Evolutionary conservation across 345 rosid species (phyloP).

Genomic region (Barbarea vulgaris): DNA sequence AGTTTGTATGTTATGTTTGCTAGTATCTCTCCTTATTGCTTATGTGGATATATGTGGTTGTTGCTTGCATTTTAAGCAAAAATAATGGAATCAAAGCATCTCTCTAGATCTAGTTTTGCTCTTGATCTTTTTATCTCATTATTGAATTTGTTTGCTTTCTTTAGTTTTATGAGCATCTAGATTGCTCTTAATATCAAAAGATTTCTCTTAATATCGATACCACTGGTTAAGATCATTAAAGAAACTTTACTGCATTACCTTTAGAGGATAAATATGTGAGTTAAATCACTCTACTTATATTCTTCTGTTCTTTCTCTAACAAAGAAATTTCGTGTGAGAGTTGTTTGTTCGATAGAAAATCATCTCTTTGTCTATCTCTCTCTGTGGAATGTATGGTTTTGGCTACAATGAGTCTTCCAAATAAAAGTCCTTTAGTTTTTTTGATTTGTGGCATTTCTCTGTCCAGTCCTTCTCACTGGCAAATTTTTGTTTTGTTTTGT

Average conservation of each 20-base stretch:
- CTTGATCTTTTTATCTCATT: neutral
- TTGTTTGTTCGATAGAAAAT: neutral
- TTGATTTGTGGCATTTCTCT: neutral
- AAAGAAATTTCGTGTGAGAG: neutral
- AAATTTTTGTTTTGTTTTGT: conserved; percentile 41
- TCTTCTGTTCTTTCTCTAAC: neutral
- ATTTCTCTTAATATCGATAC: neutral
- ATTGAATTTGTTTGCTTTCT: neutral
- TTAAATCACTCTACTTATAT: neutral
- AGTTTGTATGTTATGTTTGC: conserved; percentile 10
- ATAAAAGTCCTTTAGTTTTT: neutral
- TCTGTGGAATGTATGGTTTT: neutral
- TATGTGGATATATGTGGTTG: conserved; percentile 22
- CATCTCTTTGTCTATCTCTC: neutral
- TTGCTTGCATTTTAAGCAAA: conserved; percentile 36
- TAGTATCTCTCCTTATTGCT: neutral
- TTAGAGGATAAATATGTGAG: neutral
- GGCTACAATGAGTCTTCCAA: neutral
- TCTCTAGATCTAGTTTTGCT: conserved; percentile 2
- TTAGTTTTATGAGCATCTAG: neutral
- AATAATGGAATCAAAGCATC: conserved; percentile 12
- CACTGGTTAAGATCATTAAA: neutral
- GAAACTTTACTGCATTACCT: neutral
- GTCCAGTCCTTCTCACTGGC: conserved; percentile 33
- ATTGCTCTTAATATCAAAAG: neutral